Percentiles rank a stretch among this genome's conserved stretches.
These are phyloP conservation scores for Groenewaldozyma tartarivorans DNA, from an alignment of 805 yeast genomes.

Conservation along the genomic window DNA sequence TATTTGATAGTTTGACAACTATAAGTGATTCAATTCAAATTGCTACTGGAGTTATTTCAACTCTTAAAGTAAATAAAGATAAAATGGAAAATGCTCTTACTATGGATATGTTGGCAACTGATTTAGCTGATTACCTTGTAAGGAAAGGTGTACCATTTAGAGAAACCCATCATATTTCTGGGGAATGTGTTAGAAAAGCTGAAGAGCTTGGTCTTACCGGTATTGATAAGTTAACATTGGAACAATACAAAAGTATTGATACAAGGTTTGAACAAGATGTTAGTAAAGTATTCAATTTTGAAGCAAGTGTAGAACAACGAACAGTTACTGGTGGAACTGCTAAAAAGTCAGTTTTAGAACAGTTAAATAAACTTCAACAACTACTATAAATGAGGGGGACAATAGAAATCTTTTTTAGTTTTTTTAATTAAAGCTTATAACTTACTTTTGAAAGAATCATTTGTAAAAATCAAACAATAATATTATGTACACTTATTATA, in stretches of 20 bases:
- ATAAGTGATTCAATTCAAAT: constrained; percentile 90
- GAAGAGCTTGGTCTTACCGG: constrained; percentile 72
- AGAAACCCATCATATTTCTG: constrained; percentile 97
- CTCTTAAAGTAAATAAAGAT: constrained; percentile 60
- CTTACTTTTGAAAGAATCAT: no score
- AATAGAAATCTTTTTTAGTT: no score
- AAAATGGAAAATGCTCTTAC: constrained; percentile 84
- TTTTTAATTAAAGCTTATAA: no score
- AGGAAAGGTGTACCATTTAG: constrained; percentile 98
- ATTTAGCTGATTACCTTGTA: constrained; percentile 93
- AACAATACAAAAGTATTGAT: constrained; percentile 75
- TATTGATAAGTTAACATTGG: constrained; percentile 72
- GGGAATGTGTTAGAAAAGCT: constrained; percentile 89
- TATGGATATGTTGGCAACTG: constrained; percentile 99
- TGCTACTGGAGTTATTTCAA: constrained; percentile 94
- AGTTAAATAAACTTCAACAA: constrained; percentile 32
- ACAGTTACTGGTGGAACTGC: constrained; percentile 97
- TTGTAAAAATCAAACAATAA: no score
- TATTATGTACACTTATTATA: no score
- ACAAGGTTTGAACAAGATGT: constrained; percentile 74
- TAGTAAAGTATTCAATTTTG: constrained; percentile 78
- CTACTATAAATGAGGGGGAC: neutral
- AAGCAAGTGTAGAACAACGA: constrained; percentile 91
- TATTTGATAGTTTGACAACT: constrained; percentile 81
- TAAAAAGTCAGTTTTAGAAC: constrained; percentile 74